These are phyloP conservation scores for Craterostigma plantagineum DNA, from an alignment of 257 asterid genomes.

Conservation along the genomic window DNA sequence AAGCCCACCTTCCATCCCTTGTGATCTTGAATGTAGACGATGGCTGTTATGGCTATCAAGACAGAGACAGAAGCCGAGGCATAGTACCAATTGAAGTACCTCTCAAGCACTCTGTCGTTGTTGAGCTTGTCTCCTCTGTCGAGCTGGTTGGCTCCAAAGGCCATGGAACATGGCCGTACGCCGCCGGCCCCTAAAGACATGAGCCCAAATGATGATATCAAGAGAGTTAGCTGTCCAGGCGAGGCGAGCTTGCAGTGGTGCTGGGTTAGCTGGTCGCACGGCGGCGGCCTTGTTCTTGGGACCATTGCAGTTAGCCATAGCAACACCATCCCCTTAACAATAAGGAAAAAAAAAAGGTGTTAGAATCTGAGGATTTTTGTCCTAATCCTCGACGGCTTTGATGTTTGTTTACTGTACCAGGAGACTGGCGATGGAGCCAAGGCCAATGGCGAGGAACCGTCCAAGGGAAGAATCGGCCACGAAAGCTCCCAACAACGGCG, in stretches of 20 bases:
- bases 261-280: constrained; percentile 13
- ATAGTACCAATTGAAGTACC: constrained; percentile 52
- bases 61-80: constrained; percentile 33
- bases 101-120: constrained; percentile 22
- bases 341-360: neutral
- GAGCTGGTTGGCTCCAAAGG: constrained; percentile 63
- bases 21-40: constrained; percentile 51
- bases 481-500: constrained; percentile 50
- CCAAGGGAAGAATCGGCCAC: constrained; percentile 55
- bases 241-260: constrained; percentile 24
- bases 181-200: constrained; percentile 67
- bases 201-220: constrained; percentile 32
- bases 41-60: constrained; percentile 30
- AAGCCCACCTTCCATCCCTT: constrained; percentile 51
- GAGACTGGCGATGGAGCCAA: constrained; percentile 40
- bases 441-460: constrained; percentile 37
- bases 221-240: constrained; percentile 17
- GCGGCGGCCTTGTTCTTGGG: constrained; percentile 15
- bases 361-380: constrained; percentile 14
- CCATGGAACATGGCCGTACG: constrained; percentile 39
- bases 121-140: too few species aligned
- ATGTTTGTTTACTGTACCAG: constrained; percentile 33
- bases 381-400: too few species aligned
- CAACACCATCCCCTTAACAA: constrained; percentile 28
- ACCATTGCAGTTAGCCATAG: constrained; percentile 59